Percentiles rank a stretch among this genome's conserved stretches.
These are phyloP conservation scores for Hemileia vastatrix DNA, from an alignment of 1,284 basidiomycete genomes.

Conservation along the genomic window DNA sequence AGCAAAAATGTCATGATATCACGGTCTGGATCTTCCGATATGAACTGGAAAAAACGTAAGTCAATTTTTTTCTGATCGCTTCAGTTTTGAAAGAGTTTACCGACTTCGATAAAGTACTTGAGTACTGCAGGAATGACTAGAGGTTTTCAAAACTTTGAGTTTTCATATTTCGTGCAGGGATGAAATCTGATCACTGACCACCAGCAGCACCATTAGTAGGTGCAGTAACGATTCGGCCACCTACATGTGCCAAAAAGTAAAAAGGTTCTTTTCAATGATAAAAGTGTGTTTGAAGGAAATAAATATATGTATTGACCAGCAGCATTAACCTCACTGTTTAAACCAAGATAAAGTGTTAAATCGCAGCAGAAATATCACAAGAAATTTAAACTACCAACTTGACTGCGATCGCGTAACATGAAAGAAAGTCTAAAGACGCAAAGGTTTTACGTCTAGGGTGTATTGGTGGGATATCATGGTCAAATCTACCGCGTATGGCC, in stretches of 20 bases:
- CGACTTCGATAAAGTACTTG: conserved; percentile 70
- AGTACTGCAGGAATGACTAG: conserved; percentile 70
- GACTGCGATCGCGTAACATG: conserved; percentile 82
- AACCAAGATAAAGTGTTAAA: too few species aligned
- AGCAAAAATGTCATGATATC: conserved; percentile 74
- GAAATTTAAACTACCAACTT: conserved; percentile 47
- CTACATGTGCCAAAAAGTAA: conserved; percentile 46
- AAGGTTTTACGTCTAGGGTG: conserved; percentile 64
- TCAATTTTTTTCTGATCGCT: not conserved
- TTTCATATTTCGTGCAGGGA: not conserved
- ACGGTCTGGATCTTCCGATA: conserved; percentile 77
- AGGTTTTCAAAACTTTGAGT: not conserved
- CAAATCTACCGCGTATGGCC: conserved; percentile 61
- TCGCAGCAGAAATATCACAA: too few species aligned
- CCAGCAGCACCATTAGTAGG: conserved; percentile 64
- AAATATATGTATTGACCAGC: too few species aligned
- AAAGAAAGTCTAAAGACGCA: conserved; percentile 86
- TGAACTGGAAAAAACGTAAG: conserved; percentile 51
- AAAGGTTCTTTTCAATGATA: conserved; percentile 46
- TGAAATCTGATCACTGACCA: conserved; percentile 4
- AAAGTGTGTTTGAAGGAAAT: not conserved
- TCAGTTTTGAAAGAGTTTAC: not conserved
- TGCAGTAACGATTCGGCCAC: conserved; percentile 85
- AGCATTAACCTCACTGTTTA: too few species aligned
- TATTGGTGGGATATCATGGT: conserved; percentile 72